Conservation (phyloP, 192 early-diverging fungal species). For the Umbelopsis sp. region DNA sequence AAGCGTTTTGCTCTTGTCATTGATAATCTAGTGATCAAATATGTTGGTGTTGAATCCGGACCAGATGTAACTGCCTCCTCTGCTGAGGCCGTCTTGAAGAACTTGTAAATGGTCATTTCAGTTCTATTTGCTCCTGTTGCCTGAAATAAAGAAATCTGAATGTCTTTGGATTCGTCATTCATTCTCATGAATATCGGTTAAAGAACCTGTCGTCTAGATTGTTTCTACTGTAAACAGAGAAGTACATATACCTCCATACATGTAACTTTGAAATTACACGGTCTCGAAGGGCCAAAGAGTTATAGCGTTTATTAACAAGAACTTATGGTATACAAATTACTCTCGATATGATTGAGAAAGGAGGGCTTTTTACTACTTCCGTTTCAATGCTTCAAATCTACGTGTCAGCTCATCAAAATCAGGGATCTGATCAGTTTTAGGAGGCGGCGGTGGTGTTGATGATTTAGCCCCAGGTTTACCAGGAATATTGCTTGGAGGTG, state of each 20-base stretch:
- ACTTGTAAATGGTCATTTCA: constrained; percentile 30
- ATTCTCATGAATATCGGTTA: no score
- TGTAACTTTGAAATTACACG: not conserved
- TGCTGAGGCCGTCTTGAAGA: constrained; percentile 20
- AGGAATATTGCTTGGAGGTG: constrained; percentile 16
- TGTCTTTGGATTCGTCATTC: no score
- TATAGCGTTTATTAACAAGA: not conserved
- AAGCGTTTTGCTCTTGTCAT: constrained; percentile 57
- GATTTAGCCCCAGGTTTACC: not conserved
- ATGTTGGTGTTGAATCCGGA: constrained; percentile 52
- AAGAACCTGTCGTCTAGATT: no score
- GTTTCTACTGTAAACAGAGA: no score
- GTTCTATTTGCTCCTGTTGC: no score
- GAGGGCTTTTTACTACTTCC: not conserved
- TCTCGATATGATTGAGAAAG: not conserved
- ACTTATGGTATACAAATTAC: not conserved
- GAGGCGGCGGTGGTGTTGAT: not conserved
- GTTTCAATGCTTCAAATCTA: constrained; percentile 14
- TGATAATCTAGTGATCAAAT: constrained; percentile 51
- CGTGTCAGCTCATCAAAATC: constrained; percentile 35
- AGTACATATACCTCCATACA: not conserved
- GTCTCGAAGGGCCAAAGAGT: not conserved
- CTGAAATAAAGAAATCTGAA: no score
- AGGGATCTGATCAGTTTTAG: not conserved
- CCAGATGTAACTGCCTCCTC: constrained; percentile 10